These are phyloP conservation scores for Schizophyllum amplum DNA, from an alignment of 1,284 basidiomycete species.

Conservation along the genomic window DNA sequence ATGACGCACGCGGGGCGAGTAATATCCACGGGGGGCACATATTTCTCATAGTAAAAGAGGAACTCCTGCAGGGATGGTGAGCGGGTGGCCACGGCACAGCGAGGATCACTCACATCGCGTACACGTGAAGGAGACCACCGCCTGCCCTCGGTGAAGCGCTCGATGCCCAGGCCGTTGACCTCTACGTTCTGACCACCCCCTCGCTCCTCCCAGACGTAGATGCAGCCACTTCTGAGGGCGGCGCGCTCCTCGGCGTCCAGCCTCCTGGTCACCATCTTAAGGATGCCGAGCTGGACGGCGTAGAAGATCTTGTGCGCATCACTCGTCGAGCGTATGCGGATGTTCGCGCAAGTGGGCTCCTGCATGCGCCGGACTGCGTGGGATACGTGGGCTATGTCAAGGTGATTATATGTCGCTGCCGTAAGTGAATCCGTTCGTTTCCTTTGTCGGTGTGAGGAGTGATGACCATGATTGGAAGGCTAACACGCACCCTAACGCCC, in stretches of 20 bases:
- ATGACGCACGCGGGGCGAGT: conserved; percentile 30
- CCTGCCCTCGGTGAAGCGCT: conserved; percentile 70
- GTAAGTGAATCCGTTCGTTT: too few relatives aligned
- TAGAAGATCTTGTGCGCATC: conserved; percentile 79
- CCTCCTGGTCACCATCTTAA: conserved; percentile 69
- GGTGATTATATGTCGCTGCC: not conserved
- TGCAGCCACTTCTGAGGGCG: conserved; percentile 57
- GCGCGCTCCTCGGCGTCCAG: conserved; percentile 70
- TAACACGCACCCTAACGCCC: not conserved
- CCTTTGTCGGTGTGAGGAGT: not conserved
- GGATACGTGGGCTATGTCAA: too few relatives aligned
- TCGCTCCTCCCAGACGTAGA: conserved; percentile 81
- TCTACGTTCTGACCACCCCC: conserved; percentile 53
- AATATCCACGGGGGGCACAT: conserved; percentile 36
- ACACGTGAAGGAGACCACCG: conserved; percentile 73
- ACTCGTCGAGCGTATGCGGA: conserved; percentile 65
- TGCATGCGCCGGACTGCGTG: conserved; percentile 32
- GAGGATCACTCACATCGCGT: conserved; percentile 51
- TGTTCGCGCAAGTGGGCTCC: conserved; percentile 62
- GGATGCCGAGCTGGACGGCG: conserved; percentile 52
- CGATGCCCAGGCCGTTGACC: conserved; percentile 71
- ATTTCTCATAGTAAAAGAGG: conserved; percentile 74
- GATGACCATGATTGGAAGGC: not conserved
- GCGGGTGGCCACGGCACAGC: conserved; percentile 3
- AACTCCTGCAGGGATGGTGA: conserved; percentile 48